Evolutionary conservation across 1,139 yeast genomes (phyloP).

Genomic region (Ogataea hybrid): DNA sequence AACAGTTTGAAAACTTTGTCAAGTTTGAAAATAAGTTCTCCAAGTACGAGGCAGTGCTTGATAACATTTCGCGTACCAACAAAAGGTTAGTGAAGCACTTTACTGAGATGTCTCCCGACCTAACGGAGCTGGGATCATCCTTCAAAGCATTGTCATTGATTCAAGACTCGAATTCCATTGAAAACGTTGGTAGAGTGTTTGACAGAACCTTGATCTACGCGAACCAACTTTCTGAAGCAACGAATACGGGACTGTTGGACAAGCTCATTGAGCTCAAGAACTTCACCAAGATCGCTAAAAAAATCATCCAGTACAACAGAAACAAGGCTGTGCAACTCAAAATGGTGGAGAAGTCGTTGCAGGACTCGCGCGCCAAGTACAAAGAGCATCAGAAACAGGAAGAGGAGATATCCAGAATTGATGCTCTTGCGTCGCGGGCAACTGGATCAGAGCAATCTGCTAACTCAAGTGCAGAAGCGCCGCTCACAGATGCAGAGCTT

Average conservation of each 20-base stretch:
- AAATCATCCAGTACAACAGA: conserved; percentile 65
- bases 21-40: conserved; percentile 49
- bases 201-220: conserved; percentile 70
- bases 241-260: conserved; percentile 76
- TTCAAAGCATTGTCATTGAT: conserved; percentile 75
- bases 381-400: conserved; percentile 43
- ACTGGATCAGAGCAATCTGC: conserved; percentile 15
- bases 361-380: conserved; percentile 43
- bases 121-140: conserved; percentile 66
- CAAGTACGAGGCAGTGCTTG: conserved; percentile 55
- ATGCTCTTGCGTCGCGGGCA: conserved; percentile 31
- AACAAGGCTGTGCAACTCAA: conserved; percentile 68
- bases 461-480: conserved; percentile 20
- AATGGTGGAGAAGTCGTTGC: conserved; percentile 54
- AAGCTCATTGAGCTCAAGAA: conserved; percentile 83
- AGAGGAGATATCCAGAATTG: conserved; percentile 40
- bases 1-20: conserved; percentile 36
- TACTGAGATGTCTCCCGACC: conserved; percentile 63
- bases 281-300: conserved; percentile 64
- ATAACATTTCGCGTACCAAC: conserved; percentile 62
- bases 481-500: conserved; percentile 35
- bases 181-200: conserved; percentile 76
- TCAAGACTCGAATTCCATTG: conserved; percentile 52
- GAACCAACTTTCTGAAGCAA: conserved; percentile 62
- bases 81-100: conserved; percentile 61